Conservation (phyloP, 2,329 filamentous ascomycete genomes). For the Fusarium multiceps region DNA sequence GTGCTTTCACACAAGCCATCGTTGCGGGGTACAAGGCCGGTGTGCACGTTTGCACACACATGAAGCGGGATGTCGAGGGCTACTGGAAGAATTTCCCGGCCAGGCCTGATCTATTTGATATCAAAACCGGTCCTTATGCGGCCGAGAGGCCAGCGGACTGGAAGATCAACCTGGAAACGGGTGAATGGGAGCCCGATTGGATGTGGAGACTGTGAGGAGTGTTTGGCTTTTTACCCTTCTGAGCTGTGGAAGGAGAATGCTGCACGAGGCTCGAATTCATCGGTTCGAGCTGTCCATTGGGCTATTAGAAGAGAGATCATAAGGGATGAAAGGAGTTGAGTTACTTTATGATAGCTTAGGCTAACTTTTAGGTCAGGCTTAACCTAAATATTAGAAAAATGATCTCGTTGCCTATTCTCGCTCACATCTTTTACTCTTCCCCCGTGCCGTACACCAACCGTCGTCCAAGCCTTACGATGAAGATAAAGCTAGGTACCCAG, state of each 20-base stretch:
- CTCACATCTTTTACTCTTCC: not conserved
- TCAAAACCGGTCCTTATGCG: slow-evolving; percentile 20
- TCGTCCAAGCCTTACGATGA: not conserved
- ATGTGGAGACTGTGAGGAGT: slow-evolving; percentile 27
- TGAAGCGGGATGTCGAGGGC: slow-evolving; percentile 8
- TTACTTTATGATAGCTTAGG: not conserved
- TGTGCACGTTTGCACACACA: slow-evolving; percentile 25
- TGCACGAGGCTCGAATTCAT: not conserved
- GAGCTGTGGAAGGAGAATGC: slow-evolving; percentile 19
- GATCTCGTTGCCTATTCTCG: not conserved
- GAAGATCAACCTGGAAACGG: slow-evolving; percentile 10
- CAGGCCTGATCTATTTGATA: slow-evolving; percentile 24
- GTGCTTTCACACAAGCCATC: slow-evolving; percentile 7
- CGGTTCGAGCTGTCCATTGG: not conserved
- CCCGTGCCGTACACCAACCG: not conserved
- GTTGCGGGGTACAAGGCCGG: slow-evolving; percentile 12
- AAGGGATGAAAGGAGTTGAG: not conserved
- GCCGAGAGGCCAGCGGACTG: slow-evolving; percentile 21
- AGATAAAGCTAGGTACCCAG: not conserved
- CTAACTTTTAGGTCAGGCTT: not conserved
- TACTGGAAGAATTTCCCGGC: slow-evolving; percentile 30
- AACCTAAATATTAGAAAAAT: not conserved
- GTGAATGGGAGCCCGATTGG: slow-evolving; percentile 29
- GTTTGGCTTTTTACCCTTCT: slow-evolving; percentile 28
- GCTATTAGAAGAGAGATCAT: not conserved